phyloP scores from a whole-genome alignment of 1,139 yeast genomes.

The Hansenula lynferdii region DNA sequence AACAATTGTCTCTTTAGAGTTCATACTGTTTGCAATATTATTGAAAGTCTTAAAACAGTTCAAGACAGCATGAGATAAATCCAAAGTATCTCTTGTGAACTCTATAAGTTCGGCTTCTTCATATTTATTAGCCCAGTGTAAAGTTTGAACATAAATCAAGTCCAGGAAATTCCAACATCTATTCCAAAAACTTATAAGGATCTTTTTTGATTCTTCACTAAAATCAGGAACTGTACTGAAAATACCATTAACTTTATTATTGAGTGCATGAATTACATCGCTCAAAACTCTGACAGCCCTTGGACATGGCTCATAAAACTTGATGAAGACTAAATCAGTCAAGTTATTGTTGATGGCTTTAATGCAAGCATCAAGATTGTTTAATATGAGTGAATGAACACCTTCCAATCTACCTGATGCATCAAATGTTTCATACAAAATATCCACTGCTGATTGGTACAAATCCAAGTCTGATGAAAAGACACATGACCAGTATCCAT shows the following conservation, averaged over 20 bases:
- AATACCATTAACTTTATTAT: slow-evolving; percentile 63
- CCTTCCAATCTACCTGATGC: slow-evolving; percentile 74
- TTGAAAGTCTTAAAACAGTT: slow-evolving; percentile 58
- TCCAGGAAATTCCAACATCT: slow-evolving; percentile 66
- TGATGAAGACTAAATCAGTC: slow-evolving; percentile 39
- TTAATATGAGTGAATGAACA: slow-evolving; percentile 46
- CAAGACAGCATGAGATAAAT: slow-evolving; percentile 64
- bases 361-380: slow-evolving; percentile 39
- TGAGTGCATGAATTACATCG: slow-evolving; percentile 63
- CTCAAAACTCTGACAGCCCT: slow-evolving; percentile 68
- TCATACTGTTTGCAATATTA: slow-evolving; percentile 29
- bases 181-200: slow-evolving; percentile 52
- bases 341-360: slow-evolving; percentile 45
- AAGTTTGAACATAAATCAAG: slow-evolving; percentile 62
- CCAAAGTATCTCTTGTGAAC: slow-evolving; percentile 82
- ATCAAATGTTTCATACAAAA: slow-evolving; percentile 74
- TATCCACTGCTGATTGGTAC: slow-evolving; percentile 66
- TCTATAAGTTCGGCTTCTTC: slow-evolving; percentile 58
- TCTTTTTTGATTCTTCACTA: slow-evolving; percentile 24
- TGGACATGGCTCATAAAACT: slow-evolving; percentile 69
- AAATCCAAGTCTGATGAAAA: slow-evolving; percentile 48
- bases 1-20: slow-evolving; percentile 28
- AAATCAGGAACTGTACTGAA: too few species aligned
- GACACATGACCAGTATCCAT: slow-evolving; percentile 67
- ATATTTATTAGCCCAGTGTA: slow-evolving; percentile 67